phyloP scores from a whole-genome alignment of 2,329 filamentous ascomycete species.

The Ramularia endophylla region DNA sequence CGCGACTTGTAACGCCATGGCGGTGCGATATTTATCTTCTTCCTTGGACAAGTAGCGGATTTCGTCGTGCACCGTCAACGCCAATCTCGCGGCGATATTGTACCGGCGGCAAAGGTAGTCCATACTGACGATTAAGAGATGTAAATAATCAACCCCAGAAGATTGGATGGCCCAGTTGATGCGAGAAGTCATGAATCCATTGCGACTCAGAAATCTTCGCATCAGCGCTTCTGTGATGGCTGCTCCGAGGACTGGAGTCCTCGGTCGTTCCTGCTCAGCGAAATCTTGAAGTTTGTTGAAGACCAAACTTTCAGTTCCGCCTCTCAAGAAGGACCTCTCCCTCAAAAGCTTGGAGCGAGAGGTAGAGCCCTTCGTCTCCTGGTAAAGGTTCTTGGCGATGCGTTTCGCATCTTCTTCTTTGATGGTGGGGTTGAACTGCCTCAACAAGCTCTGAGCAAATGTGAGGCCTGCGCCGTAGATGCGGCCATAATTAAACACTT shows the following conservation, averaged over 20 bases:
- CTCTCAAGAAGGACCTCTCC: constrained; percentile 82
- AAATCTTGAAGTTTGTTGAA: constrained; percentile 99
- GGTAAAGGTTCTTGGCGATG: constrained; percentile 75
- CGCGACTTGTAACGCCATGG: constrained; percentile 87
- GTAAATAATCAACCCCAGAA: constrained; percentile 93
- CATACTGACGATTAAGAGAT: constrained; percentile 89
- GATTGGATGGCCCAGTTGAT: constrained; percentile 99
- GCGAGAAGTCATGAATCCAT: constrained; percentile 87
- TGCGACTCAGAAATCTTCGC: constrained; percentile 78
- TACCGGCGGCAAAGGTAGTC: constrained; percentile 84
- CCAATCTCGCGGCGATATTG: constrained; percentile 75
- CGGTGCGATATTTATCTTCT: constrained; percentile 78
- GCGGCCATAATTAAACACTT: constrained; percentile 97
- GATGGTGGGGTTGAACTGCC: constrained; percentile 85
- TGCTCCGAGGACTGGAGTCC: constrained; percentile 86
- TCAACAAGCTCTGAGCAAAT: constrained; percentile 81
- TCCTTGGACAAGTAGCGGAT: constrained; percentile 88
- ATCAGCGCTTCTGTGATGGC: constrained; percentile 95
- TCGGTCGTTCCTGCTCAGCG: constrained; percentile 84
- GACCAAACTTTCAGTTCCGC: constrained; percentile 93
- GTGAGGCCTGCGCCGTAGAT: constrained; percentile 97
- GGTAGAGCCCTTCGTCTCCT: constrained; percentile 83
- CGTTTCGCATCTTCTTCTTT: constrained; percentile 71
- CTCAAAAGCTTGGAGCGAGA: constrained; percentile 67
- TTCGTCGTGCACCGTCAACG: constrained; percentile 96